Base-by-base conservation (phyloP, 179 eudicot genomes). In the Silene vulgaris region DNA sequence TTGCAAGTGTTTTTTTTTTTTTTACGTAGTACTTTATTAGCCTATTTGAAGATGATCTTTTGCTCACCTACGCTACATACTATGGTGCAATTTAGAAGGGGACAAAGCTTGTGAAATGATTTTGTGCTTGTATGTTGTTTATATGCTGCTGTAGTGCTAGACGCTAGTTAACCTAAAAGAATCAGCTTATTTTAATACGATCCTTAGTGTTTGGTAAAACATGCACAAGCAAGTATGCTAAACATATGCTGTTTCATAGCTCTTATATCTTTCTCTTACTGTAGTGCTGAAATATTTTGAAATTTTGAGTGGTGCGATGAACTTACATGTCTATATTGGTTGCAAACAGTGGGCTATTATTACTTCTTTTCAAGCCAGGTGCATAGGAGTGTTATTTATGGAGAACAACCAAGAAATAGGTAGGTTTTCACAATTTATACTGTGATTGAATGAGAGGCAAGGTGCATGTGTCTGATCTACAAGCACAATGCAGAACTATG, bases 341-440 rank as follows among this genome's bases (percentile, higher is more conserved):
- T 48, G 77, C 30, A 11, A 86, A 89, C 94, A 96, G 98, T 96
- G 85, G 98, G 83, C 40, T 96, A 84, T 76, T 84, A 90, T 80
- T 96, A 96, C 81, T 96, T 83, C 84, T 86, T 82, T 75, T 93
- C 98, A 40, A 86, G 81, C 40, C 91, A 86, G 63, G 89, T 96
- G 37, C 89, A 81, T n/a, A 80, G 99, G 77, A 90, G 96, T 80
- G 74, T 96, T 65, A 81, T 89, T 69, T 96, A 90, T 59, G 97
- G 98, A 56, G 89, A 87, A 81, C 96, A 89, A 84, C 97, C 98
- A 69, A 87, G 99, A 82, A 96, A 96, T 75, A 89, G 92, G 99
- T 90, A 80, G 56, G 82, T 59, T 54, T 2, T 71, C 64, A 67
- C 20, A 40, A 52, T 4, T 54, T 54, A 2, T 71, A 29, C 45